Evolutionary conservation across 2,329 filamentous ascomycete genomes (phyloP).

Genomic region (Ascochyta clinopodiicola): DNA sequence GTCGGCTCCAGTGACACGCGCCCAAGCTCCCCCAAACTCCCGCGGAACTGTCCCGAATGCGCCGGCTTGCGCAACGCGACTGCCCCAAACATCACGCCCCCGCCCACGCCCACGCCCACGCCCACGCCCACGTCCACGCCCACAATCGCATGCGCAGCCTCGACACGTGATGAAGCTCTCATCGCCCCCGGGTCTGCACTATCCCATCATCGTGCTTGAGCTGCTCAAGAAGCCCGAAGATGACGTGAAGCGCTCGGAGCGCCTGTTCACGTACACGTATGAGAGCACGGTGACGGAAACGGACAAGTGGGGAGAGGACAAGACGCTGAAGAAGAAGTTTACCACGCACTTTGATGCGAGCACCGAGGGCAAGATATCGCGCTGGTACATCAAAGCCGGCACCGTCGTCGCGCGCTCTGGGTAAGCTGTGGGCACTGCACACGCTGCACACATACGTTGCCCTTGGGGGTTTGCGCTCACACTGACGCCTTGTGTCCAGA

Average conservation of each 20-base stretch:
- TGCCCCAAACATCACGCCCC: conserved; percentile 20
- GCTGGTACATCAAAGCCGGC: conserved; percentile 76
- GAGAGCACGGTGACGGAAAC: conserved; percentile 72
- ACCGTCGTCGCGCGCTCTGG: conserved; percentile 62
- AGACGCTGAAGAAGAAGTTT: conserved; percentile 71
- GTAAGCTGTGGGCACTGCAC: conserved; percentile 37
- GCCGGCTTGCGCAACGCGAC: conserved; percentile 40
- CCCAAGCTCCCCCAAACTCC: conserved; percentile 20
- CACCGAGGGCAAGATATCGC: conserved; percentile 76
- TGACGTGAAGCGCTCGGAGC: conserved; percentile 74
- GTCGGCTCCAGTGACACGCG: conserved; percentile 12
- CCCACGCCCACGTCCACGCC: conserved; percentile 11
- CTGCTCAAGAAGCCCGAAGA: conserved; percentile 80
- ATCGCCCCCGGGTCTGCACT: conserved; percentile 69
- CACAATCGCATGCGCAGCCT: conserved; percentile 41
- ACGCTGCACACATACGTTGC: background rate
- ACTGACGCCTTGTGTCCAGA: conserved; percentile 44
- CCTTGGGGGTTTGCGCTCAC: background rate
- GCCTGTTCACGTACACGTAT: conserved; percentile 87
- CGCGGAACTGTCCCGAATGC: conserved; percentile 37
- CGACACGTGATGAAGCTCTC: conserved; percentile 55
- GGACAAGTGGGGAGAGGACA: conserved; percentile 76
- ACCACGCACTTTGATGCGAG: conserved; percentile 83
- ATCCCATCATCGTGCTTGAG: conserved; percentile 91
- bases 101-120: background rate